phyloP scores from a whole-genome alignment of 768 basidiomycete genomes.

The Boletus tomentosulus region DNA sequence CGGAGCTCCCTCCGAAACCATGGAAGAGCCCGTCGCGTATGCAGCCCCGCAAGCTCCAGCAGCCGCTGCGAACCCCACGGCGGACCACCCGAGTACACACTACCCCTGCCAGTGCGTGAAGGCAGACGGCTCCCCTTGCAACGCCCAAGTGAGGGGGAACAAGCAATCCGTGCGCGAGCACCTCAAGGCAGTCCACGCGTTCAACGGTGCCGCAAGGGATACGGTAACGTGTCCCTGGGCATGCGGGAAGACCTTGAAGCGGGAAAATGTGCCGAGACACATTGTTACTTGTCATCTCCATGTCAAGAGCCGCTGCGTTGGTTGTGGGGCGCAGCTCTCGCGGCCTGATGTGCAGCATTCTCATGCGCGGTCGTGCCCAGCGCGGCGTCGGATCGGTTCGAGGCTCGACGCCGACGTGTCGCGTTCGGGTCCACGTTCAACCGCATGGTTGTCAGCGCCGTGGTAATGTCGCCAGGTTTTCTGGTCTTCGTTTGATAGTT shows the following conservation, averaged over 20 bases:
- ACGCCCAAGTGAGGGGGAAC: constrained; percentile 1
- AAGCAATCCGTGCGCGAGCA: constrained; percentile 12
- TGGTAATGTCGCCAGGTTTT: background rate
- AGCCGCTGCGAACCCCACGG: background rate
- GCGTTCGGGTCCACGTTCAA: background rate
- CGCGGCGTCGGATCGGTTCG: background rate
- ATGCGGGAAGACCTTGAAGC: constrained; percentile 6
- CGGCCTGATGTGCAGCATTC: constrained; percentile 17
- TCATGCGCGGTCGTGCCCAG: constrained; percentile 13
- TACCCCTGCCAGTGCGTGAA: constrained; percentile 4
- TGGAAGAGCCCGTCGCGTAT: too few species aligned
- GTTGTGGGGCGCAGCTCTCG: constrained; percentile 14
- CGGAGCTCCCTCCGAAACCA: background rate
- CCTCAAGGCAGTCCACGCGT: constrained; percentile 7
- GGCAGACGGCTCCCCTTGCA: constrained; percentile 1
- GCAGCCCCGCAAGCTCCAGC: background rate
- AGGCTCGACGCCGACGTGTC: background rate
- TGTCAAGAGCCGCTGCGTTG: constrained; percentile 5
- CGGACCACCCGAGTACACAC: background rate
- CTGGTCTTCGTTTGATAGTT: background rate
- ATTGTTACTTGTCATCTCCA: constrained; percentile 14
- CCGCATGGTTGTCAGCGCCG: background rate
- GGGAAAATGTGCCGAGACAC: constrained; percentile 20
- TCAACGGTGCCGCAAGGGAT: constrained; percentile 8
- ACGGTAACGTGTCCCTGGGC: constrained; percentile 6